Evolutionary conservation across 108 stramenopile genomes (phyloP).

Genomic region (Phaeodactylum tricornutum): DNA sequence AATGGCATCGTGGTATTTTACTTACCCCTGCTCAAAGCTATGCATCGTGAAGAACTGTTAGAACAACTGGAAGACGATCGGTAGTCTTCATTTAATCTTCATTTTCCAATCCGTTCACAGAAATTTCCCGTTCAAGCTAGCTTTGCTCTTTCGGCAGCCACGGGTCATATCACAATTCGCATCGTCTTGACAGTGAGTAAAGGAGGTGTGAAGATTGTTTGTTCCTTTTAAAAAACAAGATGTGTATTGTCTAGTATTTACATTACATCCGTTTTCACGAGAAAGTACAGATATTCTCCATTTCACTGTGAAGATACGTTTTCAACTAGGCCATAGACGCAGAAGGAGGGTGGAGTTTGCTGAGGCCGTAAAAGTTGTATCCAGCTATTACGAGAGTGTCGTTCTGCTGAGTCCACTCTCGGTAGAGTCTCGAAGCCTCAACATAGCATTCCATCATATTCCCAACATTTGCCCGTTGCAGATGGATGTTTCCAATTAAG

Average conservation of each 20-base stretch:
- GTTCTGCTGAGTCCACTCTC: neutral
- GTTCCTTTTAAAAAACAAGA: neutral
- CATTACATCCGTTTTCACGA: neutral
- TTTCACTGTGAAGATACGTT: too few relatives aligned
- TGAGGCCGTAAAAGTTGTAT: conserved; percentile 41
- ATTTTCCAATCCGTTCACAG: too few relatives aligned
- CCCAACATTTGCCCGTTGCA: conserved; percentile 31
- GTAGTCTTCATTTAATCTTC: too few relatives aligned
- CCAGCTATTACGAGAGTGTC: conserved; percentile 33
- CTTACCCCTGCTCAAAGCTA: conserved; percentile 43
- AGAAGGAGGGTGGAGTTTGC: conserved; percentile 30
- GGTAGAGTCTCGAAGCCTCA: conserved; percentile 46
- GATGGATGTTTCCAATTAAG: conserved; percentile 45
- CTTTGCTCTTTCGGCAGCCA: too few relatives aligned
- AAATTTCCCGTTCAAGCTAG: too few relatives aligned
- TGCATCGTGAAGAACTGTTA: conserved; percentile 60
- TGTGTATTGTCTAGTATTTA: neutral
- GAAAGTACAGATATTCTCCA: neutral
- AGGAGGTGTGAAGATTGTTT: neutral
- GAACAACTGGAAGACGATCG: conserved; percentile 41
- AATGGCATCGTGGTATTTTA: conserved; percentile 57
- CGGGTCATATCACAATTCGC: too few relatives aligned
- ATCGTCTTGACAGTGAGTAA: too few relatives aligned
- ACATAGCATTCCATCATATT: conserved; percentile 51
- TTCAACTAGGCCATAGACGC: conserved; percentile 40